Evolutionary conservation across 2,329 filamentous ascomycete genomes (phyloP).

Genomic region (Colletotrichum plurivorum): DNA sequence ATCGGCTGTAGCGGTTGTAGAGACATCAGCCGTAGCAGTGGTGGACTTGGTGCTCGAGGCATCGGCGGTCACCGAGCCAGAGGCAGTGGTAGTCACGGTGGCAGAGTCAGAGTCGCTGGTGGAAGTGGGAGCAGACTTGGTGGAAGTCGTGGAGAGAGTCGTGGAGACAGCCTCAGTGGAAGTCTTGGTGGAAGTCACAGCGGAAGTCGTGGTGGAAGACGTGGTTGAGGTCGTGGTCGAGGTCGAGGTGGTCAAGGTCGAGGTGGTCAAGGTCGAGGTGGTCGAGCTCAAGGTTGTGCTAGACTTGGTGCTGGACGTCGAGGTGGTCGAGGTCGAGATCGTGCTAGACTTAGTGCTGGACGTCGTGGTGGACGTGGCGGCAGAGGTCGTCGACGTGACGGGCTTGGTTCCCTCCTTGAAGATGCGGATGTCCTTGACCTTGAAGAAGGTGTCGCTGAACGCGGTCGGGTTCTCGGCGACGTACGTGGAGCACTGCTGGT

Average conservation of each 20-base stretch:
- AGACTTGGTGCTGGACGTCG: background rate
- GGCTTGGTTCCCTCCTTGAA: slow-evolving; percentile 44
- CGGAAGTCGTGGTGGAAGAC: slow-evolving; percentile 38
- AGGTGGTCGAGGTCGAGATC: background rate
- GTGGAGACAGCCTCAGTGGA: slow-evolving; percentile 40
- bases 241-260: slow-evolving; percentile 41
- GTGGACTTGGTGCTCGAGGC: background rate
- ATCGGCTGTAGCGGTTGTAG: slow-evolving; percentile 30
- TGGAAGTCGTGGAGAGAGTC: slow-evolving; percentile 44
- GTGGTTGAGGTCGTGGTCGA: slow-evolving; percentile 44
- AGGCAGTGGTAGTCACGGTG: background rate
- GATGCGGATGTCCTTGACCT: slow-evolving; percentile 61
- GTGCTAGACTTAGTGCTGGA: background rate
- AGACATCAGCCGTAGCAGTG: background rate
- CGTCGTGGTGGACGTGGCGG: background rate
- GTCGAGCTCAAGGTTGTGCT: background rate
- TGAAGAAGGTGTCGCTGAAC: slow-evolving; percentile 56
- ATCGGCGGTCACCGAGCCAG: slow-evolving; percentile 43
- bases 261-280: slow-evolving; percentile 39
- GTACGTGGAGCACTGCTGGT: slow-evolving; percentile 52
- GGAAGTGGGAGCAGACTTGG: slow-evolving; percentile 28
- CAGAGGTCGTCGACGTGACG: slow-evolving; percentile 41
- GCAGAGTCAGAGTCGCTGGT: slow-evolving; percentile 46
- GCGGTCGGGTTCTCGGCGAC: slow-evolving; percentile 53
- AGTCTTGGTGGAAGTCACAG: slow-evolving; percentile 43